Evolutionary conservation across 371 early-diverging fungal species (phyloP), one percentile per base, ranked within the genome.

Genomic region (Mucor indicus): DNA sequence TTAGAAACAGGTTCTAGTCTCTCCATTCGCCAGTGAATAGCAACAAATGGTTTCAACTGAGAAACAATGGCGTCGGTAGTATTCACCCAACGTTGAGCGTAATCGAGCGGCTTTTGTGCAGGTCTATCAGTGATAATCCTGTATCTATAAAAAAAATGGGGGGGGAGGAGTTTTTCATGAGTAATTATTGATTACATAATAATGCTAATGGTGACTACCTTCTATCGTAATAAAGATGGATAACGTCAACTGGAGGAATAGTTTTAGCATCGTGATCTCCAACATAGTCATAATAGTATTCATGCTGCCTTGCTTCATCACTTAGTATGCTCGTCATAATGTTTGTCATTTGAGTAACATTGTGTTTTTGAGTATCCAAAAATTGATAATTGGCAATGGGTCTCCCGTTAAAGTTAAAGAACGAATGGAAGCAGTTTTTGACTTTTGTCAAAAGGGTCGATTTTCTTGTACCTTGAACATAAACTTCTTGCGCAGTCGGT

Each of bases 11-110:
- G 68, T 37, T 70, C 68, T 12, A 75, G 58, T 19, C 68, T 65
- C 36, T 76, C 77, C 77, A 76, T 76, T 29, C 73, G 61, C 73
- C 77, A 76, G 44, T 76, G 77, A 36, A 76, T 64, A 3, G 77
- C 77, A 8, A 76, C 62, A 59, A 56, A 76, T 15, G 73, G 77
- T 12, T 48, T 41, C 17, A 76, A 40, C 16, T 67, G 55, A 5
- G 44, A 27, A 7, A 71, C 60, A 47, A 72, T 67, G 17, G 50
- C 44, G 38, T 72, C 57, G 0, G 76, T 73, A 4, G 64, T 43
- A 2, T 52, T 37, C 1, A 44, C 49, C 69, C 71, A 68, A 16
- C 49, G 41, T 21, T 44, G 40, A 32, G 52, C 63, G 30, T 72
- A 76, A 13, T 61, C 44, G 21, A 76, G n/a, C 1, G 76, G 72